Conservation (phyloP, 2,329 filamentous ascomycete genomes). For the Gnomoniopsis smithogilvyi region DNA sequence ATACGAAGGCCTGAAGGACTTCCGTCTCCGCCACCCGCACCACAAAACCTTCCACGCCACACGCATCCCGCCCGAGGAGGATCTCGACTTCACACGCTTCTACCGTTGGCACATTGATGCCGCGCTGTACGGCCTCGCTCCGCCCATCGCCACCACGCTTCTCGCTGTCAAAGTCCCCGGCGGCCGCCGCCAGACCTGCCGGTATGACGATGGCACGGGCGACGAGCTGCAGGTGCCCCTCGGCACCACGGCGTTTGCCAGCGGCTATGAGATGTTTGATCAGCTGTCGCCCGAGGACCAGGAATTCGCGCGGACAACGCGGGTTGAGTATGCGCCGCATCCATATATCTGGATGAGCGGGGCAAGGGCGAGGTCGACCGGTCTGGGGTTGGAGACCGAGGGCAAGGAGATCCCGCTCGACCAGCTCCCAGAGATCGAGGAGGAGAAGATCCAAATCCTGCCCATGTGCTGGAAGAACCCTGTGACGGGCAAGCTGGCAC, state of each 20-base stretch:
- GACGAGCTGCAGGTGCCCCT: conserved; percentile 67
- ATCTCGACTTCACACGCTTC: conserved; percentile 52
- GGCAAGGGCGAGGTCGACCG: conserved; percentile 63
- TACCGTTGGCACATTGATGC: conserved; percentile 83
- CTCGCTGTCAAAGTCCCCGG: conserved; percentile 71
- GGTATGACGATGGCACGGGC: conserved; percentile 69
- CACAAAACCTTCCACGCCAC: conserved; percentile 73
- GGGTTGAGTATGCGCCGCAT: conserved; percentile 73
- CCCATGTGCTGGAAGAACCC: conserved; percentile 80
- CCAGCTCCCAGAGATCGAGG: conserved; percentile 53
- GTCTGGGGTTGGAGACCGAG: conserved; percentile 69
- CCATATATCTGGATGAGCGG: conserved; percentile 80
- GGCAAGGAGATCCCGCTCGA: conserved; percentile 45
- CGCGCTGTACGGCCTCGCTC: conserved; percentile 71
- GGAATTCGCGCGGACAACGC: conserved; percentile 62
- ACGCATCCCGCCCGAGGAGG: conserved; percentile 50
- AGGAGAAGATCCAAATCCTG: conserved; percentile 65
- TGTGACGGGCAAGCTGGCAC: conserved; percentile 62
- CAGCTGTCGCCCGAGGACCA: conserved; percentile 63
- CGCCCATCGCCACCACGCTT: conserved; percentile 69
- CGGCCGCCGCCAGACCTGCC: conserved; percentile 61
- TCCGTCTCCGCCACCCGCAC: conserved; percentile 70
- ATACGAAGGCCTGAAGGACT: conserved; percentile 68
- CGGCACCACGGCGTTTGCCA: conserved; percentile 74
- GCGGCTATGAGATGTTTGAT: conserved; percentile 69